Evolutionary conservation across 2,329 filamentous ascomycete species (phyloP), one percentile per base, ranked within the genome.

Genomic region (Aspergillus pseudotamarii): DNA sequence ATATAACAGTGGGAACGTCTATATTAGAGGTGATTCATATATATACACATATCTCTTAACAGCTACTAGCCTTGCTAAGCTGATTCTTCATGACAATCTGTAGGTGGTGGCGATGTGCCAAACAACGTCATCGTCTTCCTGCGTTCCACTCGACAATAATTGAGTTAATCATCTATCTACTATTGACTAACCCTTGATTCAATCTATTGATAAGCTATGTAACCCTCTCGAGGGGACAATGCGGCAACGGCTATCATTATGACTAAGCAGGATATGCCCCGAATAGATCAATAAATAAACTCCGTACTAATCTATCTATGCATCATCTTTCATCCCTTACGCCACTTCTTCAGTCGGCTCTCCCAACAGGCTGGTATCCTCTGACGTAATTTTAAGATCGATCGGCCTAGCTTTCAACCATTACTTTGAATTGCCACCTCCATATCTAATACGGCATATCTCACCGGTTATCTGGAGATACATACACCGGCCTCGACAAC

Each of bases 171-270:
- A 30, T 45, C 48, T 51, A 34, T n/a, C 45, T 23, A 57, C 60
- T 58, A 63, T 65, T 50, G 53, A 41, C n/a, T 23, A 51, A 65
- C 60, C 63, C 64, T 65, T 65, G 63, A 61, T 65, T 66, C 48
- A 51, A 59, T 53, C 54, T 57, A 64, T 66, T 64, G 62, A 66
- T 64, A 53, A 56, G 36, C 28, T 38, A 64, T 46, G 36, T 56
- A 63, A 51, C 51, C 59, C 62, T 62, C 41, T 21, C 16, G 32
- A 38, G 28, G 41, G 23, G 26, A 53, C 34, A 43, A 51, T 48
- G 28, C 30, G 28, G 38, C 36, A n/a, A 45, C 36, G 30, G 60
- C 32, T 60, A 23, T 53, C 26, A n/a, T 32, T 30, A 48, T 26
- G 45, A 36, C 59, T 55, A 48, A 59, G 26, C 36, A 50, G 38